These are phyloP conservation scores for Oryza glaberrima DNA, from an alignment of 176 grass and related monocot genomes.

Conservation along the genomic window DNA sequence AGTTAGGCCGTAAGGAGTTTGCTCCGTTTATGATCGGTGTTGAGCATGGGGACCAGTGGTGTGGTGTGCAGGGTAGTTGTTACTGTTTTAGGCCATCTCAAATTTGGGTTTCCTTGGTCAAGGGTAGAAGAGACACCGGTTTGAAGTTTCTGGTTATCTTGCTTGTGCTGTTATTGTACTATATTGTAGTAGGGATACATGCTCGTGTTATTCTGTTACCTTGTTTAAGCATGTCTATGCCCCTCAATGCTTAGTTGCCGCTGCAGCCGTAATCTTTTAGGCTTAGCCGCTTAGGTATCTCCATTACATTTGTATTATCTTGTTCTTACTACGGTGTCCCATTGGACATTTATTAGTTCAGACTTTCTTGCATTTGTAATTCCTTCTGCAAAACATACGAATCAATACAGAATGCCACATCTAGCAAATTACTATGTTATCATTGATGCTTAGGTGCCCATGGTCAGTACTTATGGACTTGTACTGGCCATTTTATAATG, in stretches of 20 bases:
- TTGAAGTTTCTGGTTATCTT: background rate
- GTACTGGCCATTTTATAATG: background rate
- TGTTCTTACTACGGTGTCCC: background rate
- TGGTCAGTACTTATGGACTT: background rate
- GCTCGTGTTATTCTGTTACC: background rate
- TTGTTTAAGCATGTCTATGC: background rate
- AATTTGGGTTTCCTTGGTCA: constrained; percentile 3
- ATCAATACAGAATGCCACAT: background rate
- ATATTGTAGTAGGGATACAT: background rate
- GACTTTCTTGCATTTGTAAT: background rate
- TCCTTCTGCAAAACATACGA: background rate
- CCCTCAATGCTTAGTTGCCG: background rate
- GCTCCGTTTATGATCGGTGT: constrained; percentile 10
- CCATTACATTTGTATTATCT: background rate
- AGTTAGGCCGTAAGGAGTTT: background rate
- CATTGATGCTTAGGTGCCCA: background rate
- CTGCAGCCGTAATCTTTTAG: background rate
- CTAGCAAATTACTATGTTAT: background rate
- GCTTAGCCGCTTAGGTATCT: background rate
- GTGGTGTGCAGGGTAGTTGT: constrained; percentile 4
- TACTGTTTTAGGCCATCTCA: constrained; percentile 9
- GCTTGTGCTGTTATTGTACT: background rate
- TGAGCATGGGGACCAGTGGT: background rate
- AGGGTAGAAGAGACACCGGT: background rate
- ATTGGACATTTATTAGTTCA: background rate